Percentiles rank a stretch among this genome's conserved stretches.
Evolutionary conservation across 345 rosid species (phyloP).

Genomic region (Syzygium aqueum): DNA sequence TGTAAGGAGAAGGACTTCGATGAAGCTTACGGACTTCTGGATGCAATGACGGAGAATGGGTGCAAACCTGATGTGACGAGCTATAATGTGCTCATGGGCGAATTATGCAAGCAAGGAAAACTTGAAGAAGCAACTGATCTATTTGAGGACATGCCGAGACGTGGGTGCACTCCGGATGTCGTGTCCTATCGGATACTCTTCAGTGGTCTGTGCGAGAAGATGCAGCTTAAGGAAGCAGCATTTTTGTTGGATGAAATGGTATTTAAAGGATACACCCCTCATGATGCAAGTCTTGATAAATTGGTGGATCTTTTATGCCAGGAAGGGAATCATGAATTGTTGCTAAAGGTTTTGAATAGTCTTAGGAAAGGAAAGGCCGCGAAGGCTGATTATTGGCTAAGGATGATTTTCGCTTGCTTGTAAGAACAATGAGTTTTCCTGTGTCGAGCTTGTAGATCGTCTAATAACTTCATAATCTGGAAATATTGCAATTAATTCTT

Average conservation of each 20-base stretch:
- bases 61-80: conserved; percentile 57
- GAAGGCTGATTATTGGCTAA: conserved; percentile 31
- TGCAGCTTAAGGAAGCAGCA: conserved; percentile 45
- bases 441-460: conserved; percentile 15
- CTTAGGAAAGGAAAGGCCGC: conserved; percentile 29
- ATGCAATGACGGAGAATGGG: conserved; percentile 46
- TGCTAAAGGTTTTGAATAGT: conserved; percentile 26
- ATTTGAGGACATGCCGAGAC: conserved; percentile 77
- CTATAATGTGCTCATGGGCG: conserved; percentile 51
- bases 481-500: background rate
- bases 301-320: conserved; percentile 35
- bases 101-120: conserved; percentile 46
- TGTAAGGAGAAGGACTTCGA: conserved; percentile 45
- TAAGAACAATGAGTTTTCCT: conserved; percentile 10
- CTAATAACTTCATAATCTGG: conserved; percentile 8
- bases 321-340: conserved; percentile 23
- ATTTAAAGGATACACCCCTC: conserved; percentile 65
- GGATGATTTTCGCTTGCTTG: conserved; percentile 17
- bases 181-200: conserved; percentile 71
- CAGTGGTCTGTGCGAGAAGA: conserved; percentile 44
- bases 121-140: conserved; percentile 54
- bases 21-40: conserved; percentile 41
- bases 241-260: conserved; percentile 73
- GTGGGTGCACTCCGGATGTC: conserved; percentile 59
- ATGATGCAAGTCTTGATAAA: conserved; percentile 13